Conservation (phyloP, 441 rosid genomes). For the Mallotus japonicus region DNA sequence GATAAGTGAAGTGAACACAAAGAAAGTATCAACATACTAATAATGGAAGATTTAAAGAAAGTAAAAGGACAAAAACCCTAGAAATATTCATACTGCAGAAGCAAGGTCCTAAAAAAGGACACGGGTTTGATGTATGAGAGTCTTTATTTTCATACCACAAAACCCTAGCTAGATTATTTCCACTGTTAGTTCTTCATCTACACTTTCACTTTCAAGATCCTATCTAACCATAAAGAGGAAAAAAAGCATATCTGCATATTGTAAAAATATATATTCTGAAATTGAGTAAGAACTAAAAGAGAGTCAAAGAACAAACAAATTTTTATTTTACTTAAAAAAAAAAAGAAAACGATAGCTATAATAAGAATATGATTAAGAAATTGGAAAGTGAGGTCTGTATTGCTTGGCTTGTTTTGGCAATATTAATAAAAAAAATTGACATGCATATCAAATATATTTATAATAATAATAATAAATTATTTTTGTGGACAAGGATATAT, state of each 20-base stretch:
- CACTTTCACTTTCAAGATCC: constrained; percentile 8
- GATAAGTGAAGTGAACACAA: too few relatives aligned
- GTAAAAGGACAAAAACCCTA: constrained; percentile 34
- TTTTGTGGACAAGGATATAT: not conserved
- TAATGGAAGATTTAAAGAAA: not conserved
- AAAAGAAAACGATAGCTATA: not conserved
- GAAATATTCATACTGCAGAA: constrained; percentile 17
- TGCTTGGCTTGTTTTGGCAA: constrained; percentile 44
- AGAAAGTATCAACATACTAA: not conserved
- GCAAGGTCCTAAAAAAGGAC: not conserved
- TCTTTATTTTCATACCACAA: constrained; percentile 19
- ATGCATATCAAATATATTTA: not conserved
- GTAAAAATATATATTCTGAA: too few relatives aligned
- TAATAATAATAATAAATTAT: too few relatives aligned
- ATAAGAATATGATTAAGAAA: not conserved
- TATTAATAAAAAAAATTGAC: constrained; percentile 22
- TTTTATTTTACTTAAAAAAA: too few relatives aligned
- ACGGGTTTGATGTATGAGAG: constrained; percentile 7
- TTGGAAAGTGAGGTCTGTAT: not conserved
- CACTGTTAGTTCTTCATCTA: not conserved
- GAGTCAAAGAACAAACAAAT: not conserved
- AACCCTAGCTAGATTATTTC: not conserved
- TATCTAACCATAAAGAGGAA: not conserved
- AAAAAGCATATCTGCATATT: not conserved
- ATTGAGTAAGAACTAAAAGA: not conserved